phyloP scores from a whole-genome alignment of 805 yeast species.

The Kodamaea kakaduensis region DNA sequence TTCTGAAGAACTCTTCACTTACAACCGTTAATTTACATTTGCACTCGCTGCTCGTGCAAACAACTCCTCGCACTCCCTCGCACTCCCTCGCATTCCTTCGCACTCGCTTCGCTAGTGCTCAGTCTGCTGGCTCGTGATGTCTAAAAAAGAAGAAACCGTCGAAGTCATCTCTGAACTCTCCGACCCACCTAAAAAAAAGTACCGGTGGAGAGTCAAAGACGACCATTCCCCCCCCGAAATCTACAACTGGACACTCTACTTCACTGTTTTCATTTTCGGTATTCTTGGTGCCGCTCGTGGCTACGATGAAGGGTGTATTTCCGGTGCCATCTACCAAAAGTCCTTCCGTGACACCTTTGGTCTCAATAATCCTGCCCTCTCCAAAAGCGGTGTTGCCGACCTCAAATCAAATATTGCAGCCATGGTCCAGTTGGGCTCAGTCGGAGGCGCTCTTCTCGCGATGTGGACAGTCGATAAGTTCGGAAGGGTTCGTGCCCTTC shows the following conservation, averaged over 20 bases:
- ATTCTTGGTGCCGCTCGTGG: constrained; percentile 56
- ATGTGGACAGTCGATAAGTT: constrained; percentile 22
- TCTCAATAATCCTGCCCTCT: constrained; percentile 34
- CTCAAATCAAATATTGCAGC: constrained; percentile 22
- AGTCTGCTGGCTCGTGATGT: no score
- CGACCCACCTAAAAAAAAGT: constrained; percentile 9
- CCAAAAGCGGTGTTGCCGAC: constrained; percentile 21
- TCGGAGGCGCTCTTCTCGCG: constrained; percentile 22
- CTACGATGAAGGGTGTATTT: constrained; percentile 51
- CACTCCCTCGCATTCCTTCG: no score
- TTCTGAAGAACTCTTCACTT: no score
- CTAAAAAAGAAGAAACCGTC: no score
- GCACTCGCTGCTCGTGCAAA: no score
- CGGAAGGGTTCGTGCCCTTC: constrained; percentile 22
- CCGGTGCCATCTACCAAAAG: constrained; percentile 43
- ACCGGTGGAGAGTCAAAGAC: constrained; percentile 23
- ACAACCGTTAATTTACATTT: no score
- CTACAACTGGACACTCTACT: constrained; percentile 43
- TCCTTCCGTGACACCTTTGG: constrained; percentile 44
- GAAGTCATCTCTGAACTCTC: no score
- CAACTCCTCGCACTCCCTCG: no score
- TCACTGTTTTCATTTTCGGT: constrained; percentile 49
- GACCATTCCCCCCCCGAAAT: constrained; percentile 42
- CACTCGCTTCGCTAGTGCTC: no score
- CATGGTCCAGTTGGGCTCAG: constrained; percentile 24